phyloP scores from a whole-genome alignment of 805 yeast genomes.

The Nakazawaea siamensis region DNA sequence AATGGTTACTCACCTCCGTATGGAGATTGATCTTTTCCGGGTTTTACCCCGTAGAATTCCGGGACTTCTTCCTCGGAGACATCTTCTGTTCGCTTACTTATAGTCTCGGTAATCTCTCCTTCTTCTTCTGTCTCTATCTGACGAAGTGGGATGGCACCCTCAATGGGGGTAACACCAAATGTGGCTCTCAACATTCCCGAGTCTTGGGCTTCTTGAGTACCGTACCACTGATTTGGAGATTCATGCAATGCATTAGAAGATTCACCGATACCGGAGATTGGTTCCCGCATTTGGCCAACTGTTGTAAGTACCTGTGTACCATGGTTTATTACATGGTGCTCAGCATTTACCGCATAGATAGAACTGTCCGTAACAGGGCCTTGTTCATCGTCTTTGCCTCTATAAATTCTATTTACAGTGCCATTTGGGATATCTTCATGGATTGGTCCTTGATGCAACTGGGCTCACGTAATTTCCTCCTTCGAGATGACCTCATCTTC shows the following conservation, averaged over 20 bases:
- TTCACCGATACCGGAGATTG: slow-evolving; percentile 88
- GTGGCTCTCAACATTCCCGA: slow-evolving; percentile 76
- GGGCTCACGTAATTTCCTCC: slow-evolving; percentile 42
- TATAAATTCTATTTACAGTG: slow-evolving; percentile 60
- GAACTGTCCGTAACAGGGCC: slow-evolving; percentile 33
- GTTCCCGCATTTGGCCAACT: slow-evolving; percentile 94
- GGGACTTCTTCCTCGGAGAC: slow-evolving; percentile 92
- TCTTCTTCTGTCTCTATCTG: slow-evolving; percentile 78
- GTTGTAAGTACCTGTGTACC: slow-evolving; percentile 64
- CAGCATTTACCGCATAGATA: slow-evolving; percentile 69
- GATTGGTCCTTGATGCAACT: slow-evolving; percentile 89
- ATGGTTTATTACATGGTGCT: slow-evolving; percentile 62
- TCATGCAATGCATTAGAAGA: slow-evolving; percentile 86
- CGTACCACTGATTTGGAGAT: slow-evolving; percentile 85
- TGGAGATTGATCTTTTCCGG: slow-evolving; percentile 78
- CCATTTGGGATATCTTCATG: slow-evolving; percentile 88
- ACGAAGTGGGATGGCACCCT: slow-evolving; percentile 56
- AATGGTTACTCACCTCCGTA: slow-evolving; percentile 66
- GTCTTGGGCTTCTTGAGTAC: slow-evolving; percentile 77
- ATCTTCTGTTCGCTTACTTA: slow-evolving; percentile 84
- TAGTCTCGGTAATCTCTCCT: slow-evolving; percentile 74
- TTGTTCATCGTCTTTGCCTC: slow-evolving; percentile 68
- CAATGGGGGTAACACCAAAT: slow-evolving; percentile 32
- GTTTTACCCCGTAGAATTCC: slow-evolving; percentile 87
- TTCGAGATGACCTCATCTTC: slow-evolving; percentile 68